Base-by-base conservation (phyloP, 306 rosid genomes). In the Acacia crassicarpa region DNA sequence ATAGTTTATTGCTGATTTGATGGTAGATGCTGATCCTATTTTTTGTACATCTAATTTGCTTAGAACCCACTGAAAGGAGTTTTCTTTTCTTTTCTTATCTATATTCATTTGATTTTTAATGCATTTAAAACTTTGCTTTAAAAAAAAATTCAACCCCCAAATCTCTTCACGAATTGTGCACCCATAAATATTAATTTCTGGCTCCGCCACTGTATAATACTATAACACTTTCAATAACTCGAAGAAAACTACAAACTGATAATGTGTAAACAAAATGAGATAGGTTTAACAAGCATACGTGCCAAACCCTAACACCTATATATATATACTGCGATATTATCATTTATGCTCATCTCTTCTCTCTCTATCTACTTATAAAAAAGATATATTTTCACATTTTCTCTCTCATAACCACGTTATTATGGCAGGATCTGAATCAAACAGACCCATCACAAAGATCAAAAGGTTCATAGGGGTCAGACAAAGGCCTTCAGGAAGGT, bases 401-500 rank as follows among this genome's bases (percentile, higher is more conserved):
- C 63, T 58, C 63, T 58, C 63, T n/a, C 63, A 58, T 8, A 8
- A 22, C 63, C 30, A 22, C 25, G 9, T 9, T 43, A 12, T 16
- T 9, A 94, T 92, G 97, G 87, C 89, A 45, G 97, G 89, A 80
- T 59, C 86, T 67, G 92, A 88, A 82, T 54, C 94, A 0, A 84
- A 49, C 53, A 87, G 86, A 41, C 70, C 85, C 16, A 35, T 75
- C 16, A 27, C 82, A 4, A 78, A 77, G 5, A 79, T 79, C 10
- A 81, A 89, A 33, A 79, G 87, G 16, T 87, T 63, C 88, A 84
- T 84, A 66, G 88, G 90, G 0, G 90, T 87, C 62, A 58, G 88
- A 2, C 90, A 84, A 76, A 78, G 90, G 49, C 83, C 87, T 13
- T 85, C 88, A 35, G 85, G 87, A 23, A 63, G 87, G 74, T 78